phyloP scores from a whole-genome alignment of 2,329 filamentous ascomycete genomes.

The Stagonosporopsis vannaccii region DNA sequence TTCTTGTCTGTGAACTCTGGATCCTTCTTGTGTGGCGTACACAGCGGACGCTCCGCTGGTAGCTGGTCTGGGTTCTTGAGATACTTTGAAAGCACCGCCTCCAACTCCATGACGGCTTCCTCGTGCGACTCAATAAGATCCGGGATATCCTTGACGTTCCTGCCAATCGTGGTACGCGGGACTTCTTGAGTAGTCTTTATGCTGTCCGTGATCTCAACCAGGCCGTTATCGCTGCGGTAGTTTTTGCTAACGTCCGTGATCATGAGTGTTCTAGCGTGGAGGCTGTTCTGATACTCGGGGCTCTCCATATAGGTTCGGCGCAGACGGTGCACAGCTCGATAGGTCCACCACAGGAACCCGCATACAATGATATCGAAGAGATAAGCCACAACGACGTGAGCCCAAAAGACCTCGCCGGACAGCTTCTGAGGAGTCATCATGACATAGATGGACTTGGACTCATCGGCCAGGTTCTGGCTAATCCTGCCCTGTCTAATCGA shows the following conservation, averaged over 20 bases:
- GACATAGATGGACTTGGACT: slow-evolving; percentile 26
- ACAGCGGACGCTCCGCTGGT: slow-evolving; percentile 77
- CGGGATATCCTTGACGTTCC: slow-evolving; percentile 91
- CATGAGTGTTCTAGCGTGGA: slow-evolving; percentile 75
- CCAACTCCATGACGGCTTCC: slow-evolving; percentile 79
- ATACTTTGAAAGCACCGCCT: slow-evolving; percentile 86
- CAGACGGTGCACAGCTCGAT: slow-evolving; percentile 73
- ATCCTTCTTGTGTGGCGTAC: slow-evolving; percentile 82
- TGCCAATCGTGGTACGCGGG: slow-evolving; percentile 81
- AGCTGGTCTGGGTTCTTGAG: slow-evolving; percentile 84
- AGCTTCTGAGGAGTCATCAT: slow-evolving; percentile 55
- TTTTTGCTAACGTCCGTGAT: slow-evolving; percentile 83
- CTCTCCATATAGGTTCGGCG: slow-evolving; percentile 83
- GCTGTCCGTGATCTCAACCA: slow-evolving; percentile 81
- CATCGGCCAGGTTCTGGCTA: slow-evolving; percentile 13
- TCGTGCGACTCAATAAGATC: slow-evolving; percentile 85
- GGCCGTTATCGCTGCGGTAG: slow-evolving; percentile 83
- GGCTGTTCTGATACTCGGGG: slow-evolving; percentile 84
- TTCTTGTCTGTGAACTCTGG: slow-evolving; percentile 65
- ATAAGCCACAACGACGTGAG: slow-evolving; percentile 66
- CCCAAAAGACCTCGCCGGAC: slow-evolving; percentile 62
- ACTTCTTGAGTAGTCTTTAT: slow-evolving; percentile 80
- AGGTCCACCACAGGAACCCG: slow-evolving; percentile 90
- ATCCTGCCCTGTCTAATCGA: slow-evolving; percentile 22
- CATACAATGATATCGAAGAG: slow-evolving; percentile 77